Percentiles rank a stretch among this genome's conserved stretches.
Evolutionary conservation across 495 filamentous ascomycete species (phyloP).

Genomic region (Penicillium crystallinum): DNA sequence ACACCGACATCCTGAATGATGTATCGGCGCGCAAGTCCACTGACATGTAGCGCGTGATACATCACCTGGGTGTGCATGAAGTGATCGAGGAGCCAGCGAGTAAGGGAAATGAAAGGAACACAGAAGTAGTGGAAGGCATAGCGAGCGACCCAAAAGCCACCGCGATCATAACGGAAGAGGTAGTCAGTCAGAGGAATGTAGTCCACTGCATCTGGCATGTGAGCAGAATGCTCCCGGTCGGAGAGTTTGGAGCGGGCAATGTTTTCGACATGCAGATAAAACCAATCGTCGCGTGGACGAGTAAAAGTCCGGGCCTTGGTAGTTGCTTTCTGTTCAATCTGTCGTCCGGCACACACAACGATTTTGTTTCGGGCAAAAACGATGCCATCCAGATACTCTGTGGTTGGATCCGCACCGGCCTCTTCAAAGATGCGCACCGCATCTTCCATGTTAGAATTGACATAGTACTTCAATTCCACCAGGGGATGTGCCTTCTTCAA

Average conservation of each 20-base stretch:
- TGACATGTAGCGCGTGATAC: constrained; percentile 52
- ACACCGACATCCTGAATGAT: constrained; percentile 57
- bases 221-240: neutral
- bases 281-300: constrained; percentile 51
- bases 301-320: constrained; percentile 38
- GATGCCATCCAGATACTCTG: constrained; percentile 55
- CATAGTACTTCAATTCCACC: constrained; percentile 48
- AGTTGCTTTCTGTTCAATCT: constrained; percentile 25
- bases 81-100: constrained; percentile 47
- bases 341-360: constrained; percentile 45
- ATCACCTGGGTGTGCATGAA: constrained; percentile 53
- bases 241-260: constrained; percentile 7
- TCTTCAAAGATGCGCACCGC: constrained; percentile 35
- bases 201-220: constrained; percentile 23
- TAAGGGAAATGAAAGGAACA: constrained; percentile 49
- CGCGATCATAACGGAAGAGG: constrained; percentile 60
- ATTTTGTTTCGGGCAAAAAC: constrained; percentile 39
- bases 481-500: constrained; percentile 42
- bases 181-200: constrained; percentile 53
- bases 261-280: constrained; percentile 47
- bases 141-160: constrained; percentile 53
- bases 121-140: constrained; percentile 52
- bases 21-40: constrained; percentile 40
- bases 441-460: constrained; percentile 31
- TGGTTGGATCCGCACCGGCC: constrained; percentile 23